Base-by-base conservation (phyloP, 352 stramenopile species). In the Albugo candida region DNA sequence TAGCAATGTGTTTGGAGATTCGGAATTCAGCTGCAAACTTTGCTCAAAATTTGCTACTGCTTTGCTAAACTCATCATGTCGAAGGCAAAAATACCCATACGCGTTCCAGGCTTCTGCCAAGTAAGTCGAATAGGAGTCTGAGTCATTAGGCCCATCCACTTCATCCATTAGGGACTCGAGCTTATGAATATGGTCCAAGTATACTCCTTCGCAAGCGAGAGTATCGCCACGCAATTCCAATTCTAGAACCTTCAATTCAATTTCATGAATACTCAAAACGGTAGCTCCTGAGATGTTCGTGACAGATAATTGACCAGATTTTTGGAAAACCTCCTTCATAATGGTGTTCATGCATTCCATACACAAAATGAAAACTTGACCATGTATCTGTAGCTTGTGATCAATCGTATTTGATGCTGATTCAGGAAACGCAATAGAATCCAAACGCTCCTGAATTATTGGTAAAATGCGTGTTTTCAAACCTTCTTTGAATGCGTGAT, bases 401-500 rank as follows among this genome's bases (percentile, higher is more conserved):
- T 24, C n/a, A n/a, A 45, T 14, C 16, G 55, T 46, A 18, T n/a
- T 13, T 10, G 40, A 8, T 70, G 60, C 24, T 8, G 24, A 31
- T 31, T 31, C 24, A 13, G 41, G 52, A 17, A 47, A 59, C 50
- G 60, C 57, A 37, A 79, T 79, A 8, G 24, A 31, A 8, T 31
- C 24, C 3, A 31, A 31, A 17, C 58, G 56, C 44, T 85, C 66
- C 11, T 72, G 70, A 37, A 87, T 79, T 11, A 91, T 43, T 8
- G 68, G 63, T 8, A 87, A 59, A n/a, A 89, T 61, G 38, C 65
- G 73, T 52, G 83, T 83, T 60, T 86, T 86, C 41, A 91, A 70
- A 41, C 70, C 55, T 50, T 91, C 71, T 46, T 87, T 91, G 47
- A 91, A 85, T 16, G 59, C 60, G 49, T 87, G 76, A 54, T 91